Evolutionary conservation across 768 basidiomycete species (phyloP), one percentile per base, ranked within the genome.

Genomic region (Lactifluus subvellereus): DNA sequence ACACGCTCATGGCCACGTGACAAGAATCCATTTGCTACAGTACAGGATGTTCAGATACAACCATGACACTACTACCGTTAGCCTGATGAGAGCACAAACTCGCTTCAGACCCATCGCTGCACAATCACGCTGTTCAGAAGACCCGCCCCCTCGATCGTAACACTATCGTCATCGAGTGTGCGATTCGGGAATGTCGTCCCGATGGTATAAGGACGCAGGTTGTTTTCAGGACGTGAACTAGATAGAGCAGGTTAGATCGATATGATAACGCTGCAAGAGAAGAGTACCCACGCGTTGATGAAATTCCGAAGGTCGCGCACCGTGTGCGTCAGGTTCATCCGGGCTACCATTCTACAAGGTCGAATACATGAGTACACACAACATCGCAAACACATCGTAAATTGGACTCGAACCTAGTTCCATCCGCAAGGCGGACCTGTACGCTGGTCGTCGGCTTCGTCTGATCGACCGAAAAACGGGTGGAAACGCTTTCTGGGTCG

Each of bases 301-400:
- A 92, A 94, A 68, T 79, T 84, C 62, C 93, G 78, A 56, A 97
- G 80, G 71, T 97, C 93, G 18, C 82, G 80, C 2, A 97, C 86
- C 0, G 90, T 96, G 70, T 98, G 94, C 2, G 87, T 88, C 63
- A 93, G 76, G 73, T 98, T 98, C 88, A 96, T 91, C 57, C 91
- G 79, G 49, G 84, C 85, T 4, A 90, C 86, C 71, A 95, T 82
- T 69, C 91, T 91, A 62, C 2, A 61, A 33, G 45, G 37, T n/a
- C 11, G 43, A 30, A 16, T 42, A 27, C 18, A 18, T 32, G 8
- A 61, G 48, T 16, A 30, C 54, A 55, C 11, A 45, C 33, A 57
- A 2, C 4, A 4, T 42, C 16, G 59, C 30, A 42, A n/a, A n/a
- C n/a, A n/a, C n/a, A n/a, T n/a, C n/a, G n/a, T n/a, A n/a, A n/a